Evolutionary conservation across 176 grass and related monocot genomes (phyloP).

Genomic region (Neostapfia colusana): DNA sequence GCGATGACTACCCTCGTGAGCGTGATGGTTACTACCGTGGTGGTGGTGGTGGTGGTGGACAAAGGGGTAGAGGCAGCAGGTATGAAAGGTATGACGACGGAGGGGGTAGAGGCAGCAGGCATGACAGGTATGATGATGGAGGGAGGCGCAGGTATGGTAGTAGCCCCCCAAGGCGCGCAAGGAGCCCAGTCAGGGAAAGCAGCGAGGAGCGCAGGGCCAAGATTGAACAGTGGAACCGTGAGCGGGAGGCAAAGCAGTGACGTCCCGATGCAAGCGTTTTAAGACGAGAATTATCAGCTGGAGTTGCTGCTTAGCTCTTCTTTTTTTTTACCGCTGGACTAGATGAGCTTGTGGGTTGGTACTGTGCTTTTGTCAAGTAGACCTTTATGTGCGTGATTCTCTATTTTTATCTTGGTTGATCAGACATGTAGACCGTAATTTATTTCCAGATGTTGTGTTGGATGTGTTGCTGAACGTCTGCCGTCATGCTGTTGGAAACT

Average conservation of each 20-base stretch:
- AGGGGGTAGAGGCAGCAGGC: constrained; percentile 43
- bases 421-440: constrained; percentile 19
- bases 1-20: constrained; percentile 33
- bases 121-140: constrained; percentile 60
- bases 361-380: constrained; percentile 21
- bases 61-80: constrained; percentile 42
- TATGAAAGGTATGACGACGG: constrained; percentile 41
- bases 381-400: constrained; percentile 5
- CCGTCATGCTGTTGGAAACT: background rate
- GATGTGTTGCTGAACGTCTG: background rate
- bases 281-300: background rate
- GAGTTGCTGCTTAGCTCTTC: background rate
- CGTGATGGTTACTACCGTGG: constrained; percentile 43
- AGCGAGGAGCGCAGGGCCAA: constrained; percentile 69
- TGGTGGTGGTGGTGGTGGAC: constrained; percentile 25
- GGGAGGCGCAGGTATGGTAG: constrained; percentile 52
- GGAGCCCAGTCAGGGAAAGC: constrained; percentile 64
- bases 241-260: constrained; percentile 56
- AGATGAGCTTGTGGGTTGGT: background rate
- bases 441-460: constrained; percentile 14
- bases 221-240: constrained; percentile 79
- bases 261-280: background rate
- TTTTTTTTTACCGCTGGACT: background rate
- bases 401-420: constrained; percentile 10
- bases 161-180: constrained; percentile 47